Evolutionary conservation across 2,329 filamentous ascomycete species (phyloP).

Genomic region (Penicillium fuscoglaucum): DNA sequence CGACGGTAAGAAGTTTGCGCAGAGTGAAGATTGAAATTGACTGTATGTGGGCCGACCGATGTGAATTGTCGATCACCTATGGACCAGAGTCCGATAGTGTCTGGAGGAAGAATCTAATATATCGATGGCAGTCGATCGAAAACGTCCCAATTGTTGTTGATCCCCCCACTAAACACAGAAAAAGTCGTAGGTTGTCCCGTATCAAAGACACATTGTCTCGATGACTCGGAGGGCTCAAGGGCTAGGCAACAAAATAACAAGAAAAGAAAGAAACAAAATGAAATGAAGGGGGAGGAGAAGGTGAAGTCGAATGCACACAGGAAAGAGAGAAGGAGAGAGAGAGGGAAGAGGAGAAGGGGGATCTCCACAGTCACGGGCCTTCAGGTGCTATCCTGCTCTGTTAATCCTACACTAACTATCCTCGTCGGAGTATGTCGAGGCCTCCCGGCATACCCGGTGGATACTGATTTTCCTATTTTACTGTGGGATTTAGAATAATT

Average conservation of each 20-base stretch:
- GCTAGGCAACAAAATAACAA: slow-evolving; percentile 16
- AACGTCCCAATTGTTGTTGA: slow-evolving; percentile 5
- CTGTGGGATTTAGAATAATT: background rate
- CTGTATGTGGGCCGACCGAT: slow-evolving; percentile 7
- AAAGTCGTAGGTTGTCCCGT: background rate
- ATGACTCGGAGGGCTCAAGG: background rate
- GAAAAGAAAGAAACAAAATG: slow-evolving; percentile 9
- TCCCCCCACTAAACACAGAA: slow-evolving; percentile 16
- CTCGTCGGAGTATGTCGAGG: slow-evolving; percentile 15
- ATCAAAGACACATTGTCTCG: slow-evolving; percentile 10
- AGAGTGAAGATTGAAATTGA: background rate
- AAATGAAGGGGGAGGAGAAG: background rate
- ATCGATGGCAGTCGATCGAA: background rate
- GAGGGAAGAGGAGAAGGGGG: slow-evolving; percentile 16
- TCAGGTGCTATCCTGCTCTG: background rate
- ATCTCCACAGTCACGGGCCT: slow-evolving; percentile 19
- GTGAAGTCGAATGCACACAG: background rate
- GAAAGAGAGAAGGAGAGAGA: slow-evolving; percentile 10
- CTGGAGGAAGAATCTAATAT: background rate
- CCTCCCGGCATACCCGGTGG: slow-evolving; percentile 26
- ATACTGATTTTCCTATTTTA: slow-evolving; percentile 16
- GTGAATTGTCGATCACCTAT: slow-evolving; percentile 13
- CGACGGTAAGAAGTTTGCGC: background rate
- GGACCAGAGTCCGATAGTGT: background rate
- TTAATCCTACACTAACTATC: slow-evolving; percentile 4